A percentile compares a stretch with the other conserved stretches of the same genome.
phyloP scores from a whole-genome alignment of 2,329 filamentous ascomycete genomes.

The Cercospora brassicicola region DNA sequence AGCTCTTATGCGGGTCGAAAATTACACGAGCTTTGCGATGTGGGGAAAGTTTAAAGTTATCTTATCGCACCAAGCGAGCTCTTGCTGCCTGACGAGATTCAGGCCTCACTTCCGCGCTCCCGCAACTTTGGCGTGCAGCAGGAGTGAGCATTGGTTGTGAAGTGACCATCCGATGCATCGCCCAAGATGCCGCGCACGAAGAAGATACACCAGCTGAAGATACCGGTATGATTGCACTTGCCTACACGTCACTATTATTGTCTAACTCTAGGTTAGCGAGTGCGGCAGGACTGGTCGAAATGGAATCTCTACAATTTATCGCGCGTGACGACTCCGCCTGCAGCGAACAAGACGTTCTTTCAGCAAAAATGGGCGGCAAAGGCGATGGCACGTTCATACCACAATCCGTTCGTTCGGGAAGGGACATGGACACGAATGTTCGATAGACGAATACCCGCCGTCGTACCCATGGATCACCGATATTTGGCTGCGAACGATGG shows the following conservation, averaged over 20 bases:
- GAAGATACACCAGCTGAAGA: slow-evolving; percentile 60
- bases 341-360: slow-evolving; percentile 70
- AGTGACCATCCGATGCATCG: slow-evolving; percentile 9
- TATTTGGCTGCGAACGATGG: slow-evolving; percentile 82
- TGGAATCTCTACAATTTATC: slow-evolving; percentile 80
- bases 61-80: slow-evolving; percentile 5
- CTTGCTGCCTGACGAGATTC: slow-evolving; percentile 2
- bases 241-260: not conserved
- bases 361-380: slow-evolving; percentile 98
- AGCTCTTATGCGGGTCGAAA: slow-evolving; percentile 6
- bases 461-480: slow-evolving; percentile 78
- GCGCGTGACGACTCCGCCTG: slow-evolving; percentile 51
- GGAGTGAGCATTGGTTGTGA: not conserved
- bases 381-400: slow-evolving; percentile 77
- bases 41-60: slow-evolving; percentile 9
- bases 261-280: slow-evolving; percentile 61
- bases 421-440: slow-evolving; percentile 95
- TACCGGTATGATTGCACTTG: slow-evolving; percentile 21
- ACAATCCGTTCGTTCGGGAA: slow-evolving; percentile 92
- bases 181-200: slow-evolving; percentile 51
- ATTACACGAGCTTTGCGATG: slow-evolving; percentile 7
- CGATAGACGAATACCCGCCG: slow-evolving; percentile 73
- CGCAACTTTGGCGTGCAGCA: slow-evolving; percentile 9
- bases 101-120: slow-evolving; percentile 11
- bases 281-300: slow-evolving; percentile 96